These are phyloP conservation scores for Cornus suecica DNA, from an alignment of 148 eudicot genomes.

Conservation along the genomic window DNA sequence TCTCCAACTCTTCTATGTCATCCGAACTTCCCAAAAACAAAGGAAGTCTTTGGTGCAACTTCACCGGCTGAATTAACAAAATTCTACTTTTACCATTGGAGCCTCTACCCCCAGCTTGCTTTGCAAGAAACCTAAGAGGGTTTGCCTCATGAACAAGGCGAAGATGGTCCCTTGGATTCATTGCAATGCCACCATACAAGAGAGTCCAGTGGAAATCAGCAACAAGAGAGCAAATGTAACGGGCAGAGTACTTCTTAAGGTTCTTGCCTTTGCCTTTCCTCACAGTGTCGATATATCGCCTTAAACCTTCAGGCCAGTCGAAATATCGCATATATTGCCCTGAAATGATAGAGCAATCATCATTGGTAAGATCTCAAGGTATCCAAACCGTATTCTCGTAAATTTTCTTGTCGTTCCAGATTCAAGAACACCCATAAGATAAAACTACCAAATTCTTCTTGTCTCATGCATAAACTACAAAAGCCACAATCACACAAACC, in stretches of 20 bases:
- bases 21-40: conserved; percentile 86
- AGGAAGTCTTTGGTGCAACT: conserved; percentile 88
- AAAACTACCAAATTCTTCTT: not conserved
- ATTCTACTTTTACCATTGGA: conserved; percentile 81
- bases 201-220: conserved; percentile 97
- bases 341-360: conserved; percentile 31
- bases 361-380: not conserved
- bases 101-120: conserved; percentile 95
- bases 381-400: not conserved
- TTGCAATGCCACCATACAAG: conserved; percentile 88
- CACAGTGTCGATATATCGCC: conserved; percentile 74
- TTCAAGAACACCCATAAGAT: too few species aligned
- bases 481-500: not conserved
- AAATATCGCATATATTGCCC: conserved; percentile 98
- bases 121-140: conserved; percentile 83
- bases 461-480: not conserved
- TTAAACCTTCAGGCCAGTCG: conserved; percentile 96
- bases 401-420: not conserved
- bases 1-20: conserved; percentile 88
- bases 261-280: conserved; percentile 91
- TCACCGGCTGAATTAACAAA: conserved; percentile 72
- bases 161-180: conserved; percentile 98
- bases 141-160: conserved; percentile 95
- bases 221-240: conserved; percentile 94
- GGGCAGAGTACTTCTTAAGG: conserved; percentile 91